Evolutionary conservation across 2,329 filamentous ascomycete genomes (phyloP).

Genomic region (Colletotrichum melonis): DNA sequence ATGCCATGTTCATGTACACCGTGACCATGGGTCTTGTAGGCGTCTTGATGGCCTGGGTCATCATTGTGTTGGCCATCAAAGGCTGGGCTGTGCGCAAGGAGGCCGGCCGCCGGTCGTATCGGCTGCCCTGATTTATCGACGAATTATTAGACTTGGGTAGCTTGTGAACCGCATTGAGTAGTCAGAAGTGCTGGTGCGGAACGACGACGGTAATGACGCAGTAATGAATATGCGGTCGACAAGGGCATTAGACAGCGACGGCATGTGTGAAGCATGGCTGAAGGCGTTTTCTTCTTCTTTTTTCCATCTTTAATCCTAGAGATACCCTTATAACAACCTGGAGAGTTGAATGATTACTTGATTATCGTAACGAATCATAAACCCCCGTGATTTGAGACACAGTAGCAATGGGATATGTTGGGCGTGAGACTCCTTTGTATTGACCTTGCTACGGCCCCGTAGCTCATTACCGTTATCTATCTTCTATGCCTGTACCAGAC

Average conservation of each 20-base stretch:
- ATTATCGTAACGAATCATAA: too few species aligned
- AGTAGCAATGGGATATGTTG: not conserved
- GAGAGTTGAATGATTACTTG: too few species aligned
- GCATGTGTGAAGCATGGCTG: not conserved
- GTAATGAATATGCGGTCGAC: not conserved
- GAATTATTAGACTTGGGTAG: not conserved
- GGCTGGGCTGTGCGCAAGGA: slow-evolving; percentile 79
- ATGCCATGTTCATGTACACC: slow-evolving; percentile 95
- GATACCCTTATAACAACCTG: slow-evolving; percentile 18
- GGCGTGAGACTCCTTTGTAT: not conserved
- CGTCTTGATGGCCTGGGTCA: slow-evolving; percentile 86
- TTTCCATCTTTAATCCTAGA: not conserved
- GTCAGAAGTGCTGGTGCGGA: not conserved
- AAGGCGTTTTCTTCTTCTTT: not conserved
- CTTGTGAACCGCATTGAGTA: not conserved
- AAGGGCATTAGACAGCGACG: not conserved
- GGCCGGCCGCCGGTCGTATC: slow-evolving; percentile 30
- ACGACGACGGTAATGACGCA: not conserved
- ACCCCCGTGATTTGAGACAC: not conserved
- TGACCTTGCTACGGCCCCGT: not conserved
- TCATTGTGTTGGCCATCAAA: slow-evolving; percentile 83
- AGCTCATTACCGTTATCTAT: not conserved
- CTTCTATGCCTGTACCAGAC: not conserved
- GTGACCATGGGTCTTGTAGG: slow-evolving; percentile 86
- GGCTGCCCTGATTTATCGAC: not conserved